A percentile compares a stretch with the other conserved stretches of the same genome.
phyloP scores from a whole-genome alignment of 2,329 filamentous ascomycete species.

The Macrophomina pseudophaseolina region DNA sequence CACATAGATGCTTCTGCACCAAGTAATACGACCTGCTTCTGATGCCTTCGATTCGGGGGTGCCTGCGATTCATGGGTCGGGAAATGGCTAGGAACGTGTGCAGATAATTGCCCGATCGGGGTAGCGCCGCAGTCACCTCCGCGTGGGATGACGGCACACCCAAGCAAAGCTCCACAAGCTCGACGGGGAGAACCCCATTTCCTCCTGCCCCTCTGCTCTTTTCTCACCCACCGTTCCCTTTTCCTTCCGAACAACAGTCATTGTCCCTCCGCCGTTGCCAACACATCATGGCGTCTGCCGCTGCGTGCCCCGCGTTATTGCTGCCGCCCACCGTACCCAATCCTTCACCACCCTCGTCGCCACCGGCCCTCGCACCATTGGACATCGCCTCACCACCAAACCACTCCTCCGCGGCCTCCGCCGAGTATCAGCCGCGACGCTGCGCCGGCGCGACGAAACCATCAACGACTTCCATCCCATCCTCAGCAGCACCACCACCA shows the following conservation, averaged over 20 bases:
- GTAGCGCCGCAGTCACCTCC: background rate
- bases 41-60: background rate
- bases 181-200: background rate
- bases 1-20: background rate
- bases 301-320: background rate
- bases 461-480: no score
- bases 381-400: background rate
- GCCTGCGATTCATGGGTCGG: no score
- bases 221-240: background rate
- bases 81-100: background rate
- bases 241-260: background rate
- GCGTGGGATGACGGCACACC: no score
- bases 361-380: background rate
- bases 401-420: background rate
- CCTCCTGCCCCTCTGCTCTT: background rate
- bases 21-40: background rate
- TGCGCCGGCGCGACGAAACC: no score
- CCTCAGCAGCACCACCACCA: no score
- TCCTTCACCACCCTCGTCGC: background rate
- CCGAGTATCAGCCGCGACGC: no score
- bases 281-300: background rate
- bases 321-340: no score
- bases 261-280: background rate
- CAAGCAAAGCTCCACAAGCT: background rate
- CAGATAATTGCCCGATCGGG: slow-evolving; percentile 6